Evolutionary conservation across 495 filamentous ascomycete genomes (phyloP).

Genomic region (Monascus purpureus): DNA sequence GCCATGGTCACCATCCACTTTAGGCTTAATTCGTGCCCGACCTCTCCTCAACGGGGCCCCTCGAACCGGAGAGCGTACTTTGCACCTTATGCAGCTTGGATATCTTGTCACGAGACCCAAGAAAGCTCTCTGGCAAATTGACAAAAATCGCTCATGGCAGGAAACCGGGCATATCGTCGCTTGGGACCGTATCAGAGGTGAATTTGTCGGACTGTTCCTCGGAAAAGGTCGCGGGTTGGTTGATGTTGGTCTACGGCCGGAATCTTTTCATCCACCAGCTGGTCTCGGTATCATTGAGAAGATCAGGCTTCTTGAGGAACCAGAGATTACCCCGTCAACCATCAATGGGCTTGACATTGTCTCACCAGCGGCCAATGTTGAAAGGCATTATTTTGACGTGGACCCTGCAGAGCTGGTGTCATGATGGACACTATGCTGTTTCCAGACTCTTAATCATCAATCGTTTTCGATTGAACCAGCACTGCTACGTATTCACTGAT

Average conservation of each 20-base stretch:
- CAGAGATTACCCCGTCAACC: conserved; percentile 1
- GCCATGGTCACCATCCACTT: conserved; percentile 7
- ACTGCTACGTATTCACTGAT: too few relatives aligned
- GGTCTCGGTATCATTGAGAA: conserved; percentile 11
- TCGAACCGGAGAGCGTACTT: conserved; percentile 3
- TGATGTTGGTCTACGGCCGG: conserved; percentile 5
- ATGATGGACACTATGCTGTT: too few relatives aligned
- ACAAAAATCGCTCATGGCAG: conserved; percentile 9
- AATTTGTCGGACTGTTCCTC: conserved; percentile 17
- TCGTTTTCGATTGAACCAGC: too few relatives aligned
- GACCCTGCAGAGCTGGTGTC: conserved; percentile 15
- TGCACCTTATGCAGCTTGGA: conserved; percentile 26
- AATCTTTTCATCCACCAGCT: conserved; percentile 1
- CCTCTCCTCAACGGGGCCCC: conserved; percentile 7
- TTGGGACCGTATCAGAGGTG: conserved; percentile 21
- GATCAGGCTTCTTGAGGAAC: conserved; percentile 5
- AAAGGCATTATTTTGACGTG: conserved; percentile 13
- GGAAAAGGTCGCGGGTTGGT: conserved; percentile 9
- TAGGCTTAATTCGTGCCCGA: conserved; percentile 21
- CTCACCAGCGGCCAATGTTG: conserved; percentile 2
- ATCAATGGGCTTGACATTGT: conserved; percentile 1
- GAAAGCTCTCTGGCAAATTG: background rate
- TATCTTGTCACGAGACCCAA: conserved; percentile 11
- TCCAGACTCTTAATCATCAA: too few relatives aligned
- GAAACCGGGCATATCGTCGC: conserved; percentile 23